Evolutionary conservation across 2,329 filamentous ascomycete species (phyloP).

Genomic region (Chaetomiaceae sp.): DNA sequence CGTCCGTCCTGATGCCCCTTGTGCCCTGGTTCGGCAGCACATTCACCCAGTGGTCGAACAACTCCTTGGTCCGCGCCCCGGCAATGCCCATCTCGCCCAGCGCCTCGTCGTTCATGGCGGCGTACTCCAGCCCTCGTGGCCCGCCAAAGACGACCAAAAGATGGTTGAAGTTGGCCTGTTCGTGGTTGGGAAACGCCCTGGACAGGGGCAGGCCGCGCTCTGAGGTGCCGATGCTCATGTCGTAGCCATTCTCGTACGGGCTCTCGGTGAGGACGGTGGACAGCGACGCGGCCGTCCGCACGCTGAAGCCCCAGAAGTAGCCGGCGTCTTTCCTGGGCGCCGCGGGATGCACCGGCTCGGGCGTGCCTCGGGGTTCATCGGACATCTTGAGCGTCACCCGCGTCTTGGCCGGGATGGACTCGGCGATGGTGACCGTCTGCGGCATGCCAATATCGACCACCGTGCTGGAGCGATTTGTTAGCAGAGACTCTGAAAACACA

Average conservation of each 20-base stretch:
- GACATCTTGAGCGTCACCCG: slow-evolving; percentile 68
- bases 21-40: slow-evolving; percentile 76
- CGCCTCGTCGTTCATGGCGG: slow-evolving; percentile 56
- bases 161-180: slow-evolving; percentile 56
- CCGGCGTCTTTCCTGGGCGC: slow-evolving; percentile 68
- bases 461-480: slow-evolving; percentile 40
- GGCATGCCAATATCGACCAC: slow-evolving; percentile 55
- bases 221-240: slow-evolving; percentile 76
- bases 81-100: slow-evolving; percentile 57
- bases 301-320: slow-evolving; percentile 81
- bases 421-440: slow-evolving; percentile 50
- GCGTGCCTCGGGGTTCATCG: slow-evolving; percentile 39
- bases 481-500: neutral
- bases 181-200: slow-evolving; percentile 41
- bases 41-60: slow-evolving; percentile 85
- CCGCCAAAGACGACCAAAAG: slow-evolving; percentile 76
- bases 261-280: slow-evolving; percentile 74
- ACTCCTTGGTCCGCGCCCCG: slow-evolving; percentile 58
- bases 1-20: slow-evolving; percentile 76
- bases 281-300: slow-evolving; percentile 61
- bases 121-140: slow-evolving; percentile 72
- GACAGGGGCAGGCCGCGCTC: slow-evolving; percentile 60
- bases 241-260: slow-evolving; percentile 71
- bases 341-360: slow-evolving; percentile 61
- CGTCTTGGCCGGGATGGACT: slow-evolving; percentile 62